Evolutionary conservation across 306 rosid species (phyloP).

Genomic region (Calophaca sinica): DNA sequence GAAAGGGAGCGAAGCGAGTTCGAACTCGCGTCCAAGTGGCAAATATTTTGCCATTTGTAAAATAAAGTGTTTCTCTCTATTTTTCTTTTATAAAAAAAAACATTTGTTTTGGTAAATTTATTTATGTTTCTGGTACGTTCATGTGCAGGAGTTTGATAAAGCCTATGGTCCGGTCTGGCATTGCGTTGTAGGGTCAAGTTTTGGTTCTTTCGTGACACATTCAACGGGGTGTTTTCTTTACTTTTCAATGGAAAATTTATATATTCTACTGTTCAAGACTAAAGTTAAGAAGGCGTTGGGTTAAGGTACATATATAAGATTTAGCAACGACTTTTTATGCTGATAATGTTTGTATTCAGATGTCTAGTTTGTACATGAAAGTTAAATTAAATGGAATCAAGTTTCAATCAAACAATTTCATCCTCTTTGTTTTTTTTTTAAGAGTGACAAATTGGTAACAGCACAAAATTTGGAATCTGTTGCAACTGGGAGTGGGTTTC

Average conservation of each 20-base stretch:
- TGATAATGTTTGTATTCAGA: conserved; percentile 40
- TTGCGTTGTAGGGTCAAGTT: conserved; percentile 92
- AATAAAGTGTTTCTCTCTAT: conserved; percentile 20
- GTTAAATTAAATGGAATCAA: conserved; percentile 37
- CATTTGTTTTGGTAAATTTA: conserved; percentile 16
- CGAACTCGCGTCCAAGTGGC: too few relatives aligned
- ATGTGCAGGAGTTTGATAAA: conserved; percentile 91
- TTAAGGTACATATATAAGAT: conserved; percentile 53
- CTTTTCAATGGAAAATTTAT: conserved; percentile 83
- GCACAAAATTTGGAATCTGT: conserved; percentile 1
- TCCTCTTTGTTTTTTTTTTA: background rate
- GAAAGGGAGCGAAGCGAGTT: too few relatives aligned
- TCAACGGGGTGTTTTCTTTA: conserved; percentile 92
- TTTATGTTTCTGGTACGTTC: conserved; percentile 35
- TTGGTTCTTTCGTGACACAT: conserved; percentile 97
- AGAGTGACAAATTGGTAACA: conserved; percentile 25
- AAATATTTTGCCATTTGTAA: too few relatives aligned
- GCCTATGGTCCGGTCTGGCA: conserved; percentile 98
- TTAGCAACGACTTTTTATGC: conserved; percentile 33
- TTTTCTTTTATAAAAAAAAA: background rate
- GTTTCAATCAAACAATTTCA: conserved; percentile 18
- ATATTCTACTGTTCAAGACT: conserved; percentile 80
- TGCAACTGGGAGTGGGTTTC: background rate
- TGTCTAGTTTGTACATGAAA: conserved; percentile 51
- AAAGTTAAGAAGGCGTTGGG: conserved; percentile 72